Evolutionary conservation across 495 filamentous ascomycete genomes (phyloP), one percentile per base, ranked within the genome.

Genomic region (Cairneyella variabilis): DNA sequence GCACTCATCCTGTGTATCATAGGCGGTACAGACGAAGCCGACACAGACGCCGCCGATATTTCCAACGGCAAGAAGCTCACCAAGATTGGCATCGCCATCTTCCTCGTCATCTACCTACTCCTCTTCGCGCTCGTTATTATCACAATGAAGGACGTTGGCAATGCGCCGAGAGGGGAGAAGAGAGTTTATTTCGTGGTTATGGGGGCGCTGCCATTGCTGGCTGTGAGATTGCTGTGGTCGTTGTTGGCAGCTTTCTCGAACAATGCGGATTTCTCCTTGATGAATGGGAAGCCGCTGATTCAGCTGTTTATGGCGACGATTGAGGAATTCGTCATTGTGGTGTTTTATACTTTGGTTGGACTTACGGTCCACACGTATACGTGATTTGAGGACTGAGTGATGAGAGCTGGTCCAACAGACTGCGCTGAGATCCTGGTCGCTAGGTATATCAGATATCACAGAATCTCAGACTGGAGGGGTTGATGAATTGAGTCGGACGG

Each of bases 301-400:
- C 50, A 64, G 42, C 43, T 76, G 28, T 64, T 69, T 14, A 73
- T 76, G 70, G 63, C 64, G 20, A 61, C 71, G 1, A 26, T 76
- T 1, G 64, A 69, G 58, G 70, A 76, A 58, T 60, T 74, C 51
- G 55, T 60, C 20, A 61, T 74, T 41, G 66, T 72, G 16, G 45
- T 64, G 16, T 48, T 66, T 36, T 65, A 66, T 49, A 54, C 65
- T n/a, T 52, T 52, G 12, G 57, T 67, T 21, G 72, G 72, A 1
- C 48, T 74, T 38, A 72, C 69, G 3, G 20, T 37, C 17, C 14
- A 48, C 9, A 36, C n/a, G n/a, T n/a, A n/a, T n/a, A n/a, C n/a
- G n/a, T n/a, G n/a, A n/a, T n/a, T n/a, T n/a, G n/a, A n/a, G n/a
- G n/a, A n/a, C n/a, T n/a, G n/a, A n/a, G n/a, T n/a, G n/a, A n/a